These are phyloP conservation scores for Rosa multiflora DNA, from an alignment of 306 rosid genomes.

Conservation along the genomic window DNA sequence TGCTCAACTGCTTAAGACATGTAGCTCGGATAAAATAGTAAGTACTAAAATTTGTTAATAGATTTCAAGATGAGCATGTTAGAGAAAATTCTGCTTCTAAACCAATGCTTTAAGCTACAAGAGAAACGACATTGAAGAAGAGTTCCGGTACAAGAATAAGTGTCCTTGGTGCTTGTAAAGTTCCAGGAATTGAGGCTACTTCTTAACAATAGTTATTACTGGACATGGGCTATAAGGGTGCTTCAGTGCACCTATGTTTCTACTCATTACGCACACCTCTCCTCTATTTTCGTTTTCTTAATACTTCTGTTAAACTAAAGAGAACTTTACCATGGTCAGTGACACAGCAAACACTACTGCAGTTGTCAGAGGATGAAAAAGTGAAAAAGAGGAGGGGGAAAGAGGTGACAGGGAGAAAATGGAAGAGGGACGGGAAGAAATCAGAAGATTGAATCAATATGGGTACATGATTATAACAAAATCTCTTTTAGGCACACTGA, in stretches of 20 bases:
- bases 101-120: not conserved
- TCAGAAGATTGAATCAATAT: not conserved
- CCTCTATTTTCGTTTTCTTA: not conserved
- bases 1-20: constrained; percentile 2
- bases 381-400: not conserved
- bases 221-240: not conserved
- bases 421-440: not conserved
- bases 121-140: not conserved
- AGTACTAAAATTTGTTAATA: not conserved
- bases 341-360: not conserved
- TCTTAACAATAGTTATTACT: not conserved
- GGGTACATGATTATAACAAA: not conserved
- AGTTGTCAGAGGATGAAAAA: not conserved
- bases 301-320: not conserved
- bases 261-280: not conserved
- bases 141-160: not conserved
- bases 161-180: not conserved
- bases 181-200: not conserved
- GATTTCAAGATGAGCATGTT: not conserved
- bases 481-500: not conserved
- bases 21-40: not conserved
- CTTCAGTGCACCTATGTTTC: not conserved
- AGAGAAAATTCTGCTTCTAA: not conserved
- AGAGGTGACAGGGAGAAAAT: not conserved
- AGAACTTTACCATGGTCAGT: not conserved